Evolutionary conservation across 208 protist species (phyloP), one percentile per base, ranked within the genome.

Genomic region (Wallacemonas sp.): DNA sequence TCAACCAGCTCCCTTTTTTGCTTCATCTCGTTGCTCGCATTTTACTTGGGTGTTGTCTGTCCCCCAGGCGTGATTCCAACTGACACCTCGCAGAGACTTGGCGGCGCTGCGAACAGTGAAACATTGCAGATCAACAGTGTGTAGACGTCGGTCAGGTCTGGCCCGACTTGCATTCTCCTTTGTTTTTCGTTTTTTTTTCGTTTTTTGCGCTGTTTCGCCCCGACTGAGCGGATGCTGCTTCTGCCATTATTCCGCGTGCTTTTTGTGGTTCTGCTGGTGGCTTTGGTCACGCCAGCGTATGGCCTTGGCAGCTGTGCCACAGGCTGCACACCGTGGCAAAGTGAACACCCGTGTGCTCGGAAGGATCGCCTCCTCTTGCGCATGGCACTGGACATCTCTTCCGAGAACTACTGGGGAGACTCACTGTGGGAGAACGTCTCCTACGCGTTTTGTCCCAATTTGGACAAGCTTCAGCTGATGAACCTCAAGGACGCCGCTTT

Each of bases 361-460:
- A 68, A 70, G 4, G 45, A 54, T 27, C 68, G 68, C 17, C 72
- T 96, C n/a, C 84, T 85, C 63, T 78, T 96, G 15, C 85, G 87
- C 45, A 93, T 96, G 49, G 68, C 84, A 36, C 34, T 94, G 14
- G 79, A 93, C 38, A 56, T 82, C 21, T 73, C 83, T 0, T 6
- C 28, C 1, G 81, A 90, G 49, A 86, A 82, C 28, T 56, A 77
- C 66, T 69, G 49, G 62, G 15, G 26, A 14, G 46, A 3, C 14
- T 21, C 15, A 2, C 36, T 30, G 22, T n/a, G 51, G 51, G 17
- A 77, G 59, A 33, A 54, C 51, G 75, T 78, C 41, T 75, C 76
- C 1, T 96, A 93, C 73, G 79, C 69, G 8, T 94, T 96, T 56
- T 85, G 83, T 72, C 84, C 86, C 1, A 44, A 72, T 39, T 84